Percentiles rank a stretch among this genome's conserved stretches.
These are phyloP conservation scores for Trametopsis cervina DNA, from an alignment of 768 basidiomycete genomes.

Conservation along the genomic window DNA sequence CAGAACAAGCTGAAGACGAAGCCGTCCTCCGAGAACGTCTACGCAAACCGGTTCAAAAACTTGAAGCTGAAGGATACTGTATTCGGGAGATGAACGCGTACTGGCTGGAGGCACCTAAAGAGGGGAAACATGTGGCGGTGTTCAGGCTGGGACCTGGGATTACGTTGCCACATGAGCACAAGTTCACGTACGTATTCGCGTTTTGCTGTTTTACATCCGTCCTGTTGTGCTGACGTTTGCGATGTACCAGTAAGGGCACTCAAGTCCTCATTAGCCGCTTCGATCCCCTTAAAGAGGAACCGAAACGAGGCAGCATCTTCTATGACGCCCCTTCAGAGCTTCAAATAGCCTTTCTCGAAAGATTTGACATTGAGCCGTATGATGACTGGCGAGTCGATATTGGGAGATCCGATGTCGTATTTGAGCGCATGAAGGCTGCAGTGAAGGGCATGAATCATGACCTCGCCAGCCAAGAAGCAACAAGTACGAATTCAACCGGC, in stretches of 20 bases:
- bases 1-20: constrained; percentile 63
- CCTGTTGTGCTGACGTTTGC: constrained; percentile 4
- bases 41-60: constrained; percentile 42
- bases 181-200: constrained; percentile 51
- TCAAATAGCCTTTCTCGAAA: constrained; percentile 49
- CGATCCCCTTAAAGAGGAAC: constrained; percentile 51
- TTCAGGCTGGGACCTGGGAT: constrained; percentile 62
- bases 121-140: constrained; percentile 58
- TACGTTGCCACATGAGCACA: constrained; percentile 48
- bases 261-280: constrained; percentile 57
- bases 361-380: constrained; percentile 36
- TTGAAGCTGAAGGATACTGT: constrained; percentile 68
- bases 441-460: constrained; percentile 51
- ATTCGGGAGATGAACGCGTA: constrained; percentile 59
- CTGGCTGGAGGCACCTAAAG: constrained; percentile 60
- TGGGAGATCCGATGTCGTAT: constrained; percentile 58
- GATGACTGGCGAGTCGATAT: constrained; percentile 61
- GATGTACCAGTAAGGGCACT: constrained; percentile 52
- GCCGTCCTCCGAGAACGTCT: constrained; percentile 55
- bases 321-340: constrained; percentile 44
- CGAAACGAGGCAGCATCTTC: constrained; percentile 50
- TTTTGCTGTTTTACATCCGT: constrained; percentile 7
- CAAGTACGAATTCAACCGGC: constrained; percentile 17
- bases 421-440: constrained; percentile 64
- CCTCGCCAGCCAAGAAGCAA: constrained; percentile 34